phyloP scores from a whole-genome alignment of 345 rosid genomes.

The Draba incana region DNA sequence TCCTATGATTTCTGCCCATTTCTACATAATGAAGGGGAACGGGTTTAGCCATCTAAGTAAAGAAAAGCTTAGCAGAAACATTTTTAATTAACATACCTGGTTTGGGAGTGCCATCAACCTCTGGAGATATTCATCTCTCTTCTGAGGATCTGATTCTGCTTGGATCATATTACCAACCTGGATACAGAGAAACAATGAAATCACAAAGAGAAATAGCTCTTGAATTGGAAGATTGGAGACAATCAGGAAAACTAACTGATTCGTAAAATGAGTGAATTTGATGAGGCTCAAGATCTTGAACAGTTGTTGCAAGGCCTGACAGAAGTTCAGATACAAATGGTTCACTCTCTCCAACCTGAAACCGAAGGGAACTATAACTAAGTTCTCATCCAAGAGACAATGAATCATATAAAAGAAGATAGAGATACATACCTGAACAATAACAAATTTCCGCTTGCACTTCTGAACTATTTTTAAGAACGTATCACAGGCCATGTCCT shows the following conservation, averaged over 20 bases:
- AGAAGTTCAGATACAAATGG: conserved; percentile 99
- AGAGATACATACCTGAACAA: conserved; percentile 68
- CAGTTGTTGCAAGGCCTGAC: conserved; percentile 88
- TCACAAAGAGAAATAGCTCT: conserved; percentile 14
- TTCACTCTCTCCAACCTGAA: conserved; percentile 95
- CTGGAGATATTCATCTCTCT: conserved; percentile 94
- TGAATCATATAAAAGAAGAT: background rate
- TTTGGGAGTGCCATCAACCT: conserved; percentile 96
- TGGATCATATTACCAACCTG: conserved; percentile 99
- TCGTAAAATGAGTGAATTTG: conserved; percentile 98
- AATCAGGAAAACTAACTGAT: conserved; percentile 59
- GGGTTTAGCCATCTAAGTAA: conserved; percentile 24
- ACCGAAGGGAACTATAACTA: conserved; percentile 18
- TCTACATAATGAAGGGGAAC: conserved; percentile 52
- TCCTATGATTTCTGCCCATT: conserved; percentile 94
- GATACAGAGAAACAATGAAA: conserved; percentile 22
- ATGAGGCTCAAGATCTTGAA: conserved; percentile 97
- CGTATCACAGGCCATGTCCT: conserved; percentile 99
- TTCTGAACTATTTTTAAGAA: conserved; percentile 99
- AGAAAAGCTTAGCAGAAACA: conserved; percentile 15
- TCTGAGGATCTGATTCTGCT: conserved; percentile 94
- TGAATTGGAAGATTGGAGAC: conserved; percentile 2
- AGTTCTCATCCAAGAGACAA: conserved; percentile 18
- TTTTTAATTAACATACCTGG: conserved; percentile 54
- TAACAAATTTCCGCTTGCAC: conserved; percentile 96